Evolutionary conservation across 768 basidiomycete species (phyloP).

Genomic region (Leccinum subgranulosum): DNA sequence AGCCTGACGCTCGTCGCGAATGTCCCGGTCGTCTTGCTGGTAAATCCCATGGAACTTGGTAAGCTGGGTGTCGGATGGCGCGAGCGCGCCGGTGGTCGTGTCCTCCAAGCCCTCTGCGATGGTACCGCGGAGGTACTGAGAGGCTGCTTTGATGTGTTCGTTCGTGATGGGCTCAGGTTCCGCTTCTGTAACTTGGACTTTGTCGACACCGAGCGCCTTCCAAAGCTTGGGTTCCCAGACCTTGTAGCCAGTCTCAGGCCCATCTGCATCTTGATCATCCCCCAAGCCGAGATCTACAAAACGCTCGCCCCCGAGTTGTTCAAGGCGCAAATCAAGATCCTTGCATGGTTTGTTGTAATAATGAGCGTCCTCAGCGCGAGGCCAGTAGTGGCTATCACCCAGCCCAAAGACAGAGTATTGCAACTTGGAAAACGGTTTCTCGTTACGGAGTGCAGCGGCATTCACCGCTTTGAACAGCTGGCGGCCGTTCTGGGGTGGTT

Average conservation of each 20-base stretch:
- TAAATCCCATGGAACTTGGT: constrained; percentile 99
- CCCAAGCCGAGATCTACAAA: constrained; percentile 79
- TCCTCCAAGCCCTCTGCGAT: constrained; percentile 91
- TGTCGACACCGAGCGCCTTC: constrained; percentile 93
- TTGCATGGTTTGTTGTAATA: constrained; percentile 98
- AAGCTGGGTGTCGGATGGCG: constrained; percentile 86
- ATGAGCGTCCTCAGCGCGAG: constrained; percentile 91
- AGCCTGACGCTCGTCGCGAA: constrained; percentile 91
- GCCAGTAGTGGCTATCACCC: constrained; percentile 99
- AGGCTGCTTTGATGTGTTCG: constrained; percentile 98
- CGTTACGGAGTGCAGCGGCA: constrained; percentile 48
- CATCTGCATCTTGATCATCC: constrained; percentile 97
- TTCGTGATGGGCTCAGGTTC: constrained; percentile 98
- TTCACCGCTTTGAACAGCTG: constrained; percentile 85
- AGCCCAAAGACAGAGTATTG: constrained; percentile 87
- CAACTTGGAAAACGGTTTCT: constrained; percentile 58
- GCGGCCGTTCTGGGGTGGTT: constrained; percentile 95
- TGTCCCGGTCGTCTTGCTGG: constrained; percentile 97
- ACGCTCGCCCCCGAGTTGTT: constrained; percentile 75
- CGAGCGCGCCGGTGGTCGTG: constrained; percentile 83
- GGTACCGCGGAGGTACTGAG: constrained; percentile 90
- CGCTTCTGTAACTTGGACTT: constrained; percentile 81
- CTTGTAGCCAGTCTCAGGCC: constrained; percentile 94
- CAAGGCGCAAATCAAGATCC: constrained; percentile 80
- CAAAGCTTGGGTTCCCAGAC: constrained; percentile 91